Base-by-base conservation (phyloP, 768 basidiomycete species). In the Tricholoma flavovirens region DNA sequence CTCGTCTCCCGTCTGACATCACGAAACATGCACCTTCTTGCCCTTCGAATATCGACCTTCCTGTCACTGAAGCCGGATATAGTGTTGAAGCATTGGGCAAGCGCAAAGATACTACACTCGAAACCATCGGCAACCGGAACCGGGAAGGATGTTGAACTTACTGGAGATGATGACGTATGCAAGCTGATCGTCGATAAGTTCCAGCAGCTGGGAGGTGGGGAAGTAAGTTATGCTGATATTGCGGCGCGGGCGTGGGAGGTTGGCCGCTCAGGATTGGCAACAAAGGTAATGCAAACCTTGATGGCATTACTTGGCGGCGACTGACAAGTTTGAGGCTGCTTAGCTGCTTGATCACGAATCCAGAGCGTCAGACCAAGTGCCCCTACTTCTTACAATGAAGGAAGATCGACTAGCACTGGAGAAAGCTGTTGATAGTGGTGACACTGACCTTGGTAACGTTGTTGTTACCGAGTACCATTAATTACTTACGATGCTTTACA, bases 71-170 rank as follows among this genome's bases (percentile, higher is more conserved):
- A 90, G 51, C 88, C 93, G 0, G 89, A 94, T 60, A 80, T 83
- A 0, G 93, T 98, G 0, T 75, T 99, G 40, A 90, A 87, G 60
- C 96, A 98, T 66, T 99, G 97, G 97, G 97, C 97, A 1, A 86
- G 85, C 57, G 88, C 92, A 1, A 96, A 97, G 70, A 97, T 99
- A 56, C 69, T 83, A 49, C 83, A 81, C 14, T 85, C 91, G 10
- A 83, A 83, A 58, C 76, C 87, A 0, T 75, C 82, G 0, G 70
- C 81, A 0, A 76, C 79, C 22, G 82, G 78, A 15, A 67, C 77
- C 10, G 81, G 78, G 4, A 71, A 75, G 54, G 82, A 84, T 55
- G 73, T 74, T 3, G 84, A 85, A 11, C 72, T 84, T 11, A 73
- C 73, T 17, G 86, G 82, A 19, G 94, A 97, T 61, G 87, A 87